Evolutionary conservation across 2,329 filamentous ascomycete species (phyloP).

Genomic region (Arthrobotrys iridis): DNA sequence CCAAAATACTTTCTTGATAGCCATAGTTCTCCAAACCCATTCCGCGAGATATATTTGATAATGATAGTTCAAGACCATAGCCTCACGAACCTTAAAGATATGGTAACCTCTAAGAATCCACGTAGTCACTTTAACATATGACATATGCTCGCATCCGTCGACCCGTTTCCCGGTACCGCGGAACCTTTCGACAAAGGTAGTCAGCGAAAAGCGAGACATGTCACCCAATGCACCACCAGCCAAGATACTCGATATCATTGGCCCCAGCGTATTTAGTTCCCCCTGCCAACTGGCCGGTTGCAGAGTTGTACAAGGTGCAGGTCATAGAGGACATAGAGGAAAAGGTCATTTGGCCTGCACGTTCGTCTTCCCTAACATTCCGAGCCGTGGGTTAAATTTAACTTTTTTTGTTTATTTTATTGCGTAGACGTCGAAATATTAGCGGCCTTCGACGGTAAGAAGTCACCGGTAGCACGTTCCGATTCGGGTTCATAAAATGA

Average conservation of each 20-base stretch:
- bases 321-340: background rate
- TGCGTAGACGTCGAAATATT: background rate
- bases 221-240: constrained; percentile 14
- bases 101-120: background rate
- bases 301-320: constrained; percentile 11
- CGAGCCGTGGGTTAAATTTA: background rate
- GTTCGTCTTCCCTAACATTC: background rate
- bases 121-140: background rate
- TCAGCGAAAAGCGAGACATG: constrained; percentile 13
- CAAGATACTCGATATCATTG: constrained; percentile 1
- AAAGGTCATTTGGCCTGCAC: background rate
- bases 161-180: constrained; percentile 12
- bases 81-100: background rate
- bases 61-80: background rate
- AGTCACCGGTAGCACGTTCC: background rate
- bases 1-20: background rate
- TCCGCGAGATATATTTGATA: background rate
- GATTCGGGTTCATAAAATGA: background rate
- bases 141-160: constrained; percentile 19
- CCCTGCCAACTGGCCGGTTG: constrained; percentile 15
- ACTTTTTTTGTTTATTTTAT: background rate
- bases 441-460: background rate
- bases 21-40: background rate
- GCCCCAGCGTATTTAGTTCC: background rate
- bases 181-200: background rate